phyloP scores from a whole-genome alignment of 768 basidiomycete genomes.

The Xerocomellus dryophilus region DNA sequence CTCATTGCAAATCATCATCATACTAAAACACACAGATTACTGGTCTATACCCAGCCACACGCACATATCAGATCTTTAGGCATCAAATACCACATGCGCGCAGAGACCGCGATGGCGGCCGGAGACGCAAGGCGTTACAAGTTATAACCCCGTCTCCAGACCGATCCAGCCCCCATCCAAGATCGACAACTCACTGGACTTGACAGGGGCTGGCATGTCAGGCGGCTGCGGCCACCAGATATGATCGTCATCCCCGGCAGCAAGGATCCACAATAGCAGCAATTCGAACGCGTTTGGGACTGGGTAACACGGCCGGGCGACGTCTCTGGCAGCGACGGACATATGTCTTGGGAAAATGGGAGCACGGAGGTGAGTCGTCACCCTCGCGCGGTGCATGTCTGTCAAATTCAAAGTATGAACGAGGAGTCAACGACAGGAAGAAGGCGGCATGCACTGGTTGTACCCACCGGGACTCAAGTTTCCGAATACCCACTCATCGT shows the following conservation, averaged over 20 bases:
- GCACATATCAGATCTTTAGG: too few species aligned
- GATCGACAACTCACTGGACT: neutral
- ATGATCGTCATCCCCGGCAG: neutral
- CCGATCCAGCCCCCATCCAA: neutral
- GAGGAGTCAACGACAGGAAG: neutral
- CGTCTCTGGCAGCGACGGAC: neutral
- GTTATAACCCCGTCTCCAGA: neutral
- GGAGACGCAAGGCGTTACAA: neutral
- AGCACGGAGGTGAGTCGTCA: conserved; percentile 9
- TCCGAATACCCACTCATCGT: conserved; percentile 18
- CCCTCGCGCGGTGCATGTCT: conserved; percentile 8
- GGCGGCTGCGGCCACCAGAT: neutral
- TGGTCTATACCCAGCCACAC: too few species aligned
- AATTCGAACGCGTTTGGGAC: conserved; percentile 12
- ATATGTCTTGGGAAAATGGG: conserved; percentile 9
- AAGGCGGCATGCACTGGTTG: neutral
- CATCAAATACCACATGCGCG: too few species aligned
- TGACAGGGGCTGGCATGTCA: neutral
- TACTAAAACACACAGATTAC: too few species aligned
- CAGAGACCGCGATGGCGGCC: too few species aligned
- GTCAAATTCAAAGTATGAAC: neutral
- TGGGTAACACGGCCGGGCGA: neutral
- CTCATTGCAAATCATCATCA: too few species aligned
- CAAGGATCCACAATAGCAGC: conserved; percentile 11
- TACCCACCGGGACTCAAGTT: conserved; percentile 7